These are phyloP conservation scores for Zanthoxylum bungeanum DNA, from an alignment of 345 rosid species.

Conservation along the genomic window DNA sequence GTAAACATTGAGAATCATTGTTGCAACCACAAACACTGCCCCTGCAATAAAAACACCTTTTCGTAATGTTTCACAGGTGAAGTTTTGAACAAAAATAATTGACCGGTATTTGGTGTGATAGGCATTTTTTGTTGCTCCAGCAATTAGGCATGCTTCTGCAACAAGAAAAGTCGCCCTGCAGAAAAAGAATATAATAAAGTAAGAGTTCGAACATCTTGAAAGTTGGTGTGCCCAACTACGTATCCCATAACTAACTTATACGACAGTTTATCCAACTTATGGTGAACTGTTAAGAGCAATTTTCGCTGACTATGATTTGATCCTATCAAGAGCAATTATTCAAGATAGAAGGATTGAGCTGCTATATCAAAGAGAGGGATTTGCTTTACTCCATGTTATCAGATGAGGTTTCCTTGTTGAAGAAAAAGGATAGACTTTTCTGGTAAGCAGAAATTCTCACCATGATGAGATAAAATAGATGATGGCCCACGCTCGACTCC, in stretches of 20 bases:
- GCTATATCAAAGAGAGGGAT: not conserved
- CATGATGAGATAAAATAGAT: conserved; percentile 83
- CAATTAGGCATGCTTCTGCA: conserved; percentile 91
- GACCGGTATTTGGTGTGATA: conserved; percentile 89
- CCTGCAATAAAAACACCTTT: conserved; percentile 92
- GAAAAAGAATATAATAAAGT: not conserved
- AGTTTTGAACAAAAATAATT: conserved; percentile 58
- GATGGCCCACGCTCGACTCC: conserved; percentile 91
- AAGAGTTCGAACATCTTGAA: not conserved
- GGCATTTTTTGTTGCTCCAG: conserved; percentile 89
- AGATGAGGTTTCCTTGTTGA: not conserved
- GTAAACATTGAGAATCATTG: conserved; percentile 88
- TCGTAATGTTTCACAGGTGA: conserved; percentile 78
- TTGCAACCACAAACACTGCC: conserved; percentile 80
- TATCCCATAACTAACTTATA: not conserved
- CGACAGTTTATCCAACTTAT: not conserved
- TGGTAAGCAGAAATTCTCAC: conserved; percentile 36
- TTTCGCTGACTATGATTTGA: not conserved
- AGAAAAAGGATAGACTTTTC: not conserved
- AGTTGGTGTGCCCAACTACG: not conserved
- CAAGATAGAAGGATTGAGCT: not conserved
- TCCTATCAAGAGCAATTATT: not conserved
- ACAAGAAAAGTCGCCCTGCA: conserved; percentile 76
- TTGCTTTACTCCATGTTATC: not conserved
- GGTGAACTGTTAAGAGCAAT: not conserved